These are phyloP conservation scores for Davidsoniella neocaledoniae DNA, from an alignment of 2,329 filamentous ascomycete species.

Conservation along the genomic window DNA sequence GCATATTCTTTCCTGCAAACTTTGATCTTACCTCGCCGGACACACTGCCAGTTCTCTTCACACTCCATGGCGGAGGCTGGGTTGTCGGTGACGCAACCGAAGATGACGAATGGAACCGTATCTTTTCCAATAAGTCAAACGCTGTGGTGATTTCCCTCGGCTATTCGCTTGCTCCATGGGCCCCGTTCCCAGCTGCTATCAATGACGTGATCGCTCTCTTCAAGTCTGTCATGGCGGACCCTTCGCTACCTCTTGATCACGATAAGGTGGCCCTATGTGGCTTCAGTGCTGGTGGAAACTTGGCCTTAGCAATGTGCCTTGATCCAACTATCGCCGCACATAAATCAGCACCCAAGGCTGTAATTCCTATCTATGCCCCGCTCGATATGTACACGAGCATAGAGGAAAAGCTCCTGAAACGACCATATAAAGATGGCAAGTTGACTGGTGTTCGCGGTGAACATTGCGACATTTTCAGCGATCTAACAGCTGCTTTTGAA, in stretches of 20 bases:
- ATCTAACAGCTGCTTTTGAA: conserved; percentile 18
- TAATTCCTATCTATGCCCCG: conserved; percentile 27
- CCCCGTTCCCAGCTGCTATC: conserved; percentile 27
- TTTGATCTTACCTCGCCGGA: conserved; percentile 19
- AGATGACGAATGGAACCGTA: conserved; percentile 30
- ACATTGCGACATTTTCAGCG: conserved; percentile 13
- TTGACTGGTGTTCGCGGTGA: conserved; percentile 14
- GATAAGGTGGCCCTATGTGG: conserved; percentile 26
- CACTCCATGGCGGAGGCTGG: conserved; percentile 36
- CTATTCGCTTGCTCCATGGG: conserved; percentile 30
- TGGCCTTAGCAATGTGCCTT: conserved; percentile 26
- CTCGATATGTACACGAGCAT: conserved; percentile 20
- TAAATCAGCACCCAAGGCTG: conserved; percentile 17
- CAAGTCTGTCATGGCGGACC: conserved; percentile 25
- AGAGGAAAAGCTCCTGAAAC: conserved; percentile 15
- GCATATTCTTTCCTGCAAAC: conserved; percentile 25
- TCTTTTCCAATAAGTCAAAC: conserved; percentile 23
- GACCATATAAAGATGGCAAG: conserved; percentile 17
- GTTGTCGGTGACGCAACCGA: conserved; percentile 25
- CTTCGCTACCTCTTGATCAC: conserved; percentile 28
- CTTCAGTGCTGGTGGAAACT: conserved; percentile 35
- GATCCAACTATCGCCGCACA: conserved; percentile 20
- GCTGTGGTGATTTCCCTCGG: conserved; percentile 30
- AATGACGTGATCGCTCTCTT: conserved; percentile 30
- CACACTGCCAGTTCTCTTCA: conserved; percentile 27